Percentiles rank a stretch among this genome's conserved stretches.
Conservation (phyloP, 164 flowering plant species). For the Chimonanthus salicifolius region DNA sequence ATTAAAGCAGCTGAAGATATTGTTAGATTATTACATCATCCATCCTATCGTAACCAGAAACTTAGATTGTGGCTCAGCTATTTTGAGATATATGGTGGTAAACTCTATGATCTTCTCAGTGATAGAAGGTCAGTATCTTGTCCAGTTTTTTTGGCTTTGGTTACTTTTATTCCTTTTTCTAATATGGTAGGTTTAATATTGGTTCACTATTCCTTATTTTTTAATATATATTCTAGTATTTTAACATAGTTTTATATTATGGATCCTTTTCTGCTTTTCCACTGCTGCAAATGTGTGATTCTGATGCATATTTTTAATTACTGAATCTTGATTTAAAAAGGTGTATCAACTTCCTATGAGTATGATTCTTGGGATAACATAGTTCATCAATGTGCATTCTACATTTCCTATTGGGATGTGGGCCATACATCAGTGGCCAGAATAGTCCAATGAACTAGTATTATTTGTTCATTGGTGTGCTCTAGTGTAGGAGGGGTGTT, state of each 20-base stretch:
- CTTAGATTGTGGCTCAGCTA: slow-evolving; percentile 94
- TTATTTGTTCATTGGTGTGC: no score
- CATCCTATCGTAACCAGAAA: slow-evolving; percentile 72
- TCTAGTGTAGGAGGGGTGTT: no score
- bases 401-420: no score
- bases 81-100: slow-evolving; percentile 99
- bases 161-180: slow-evolving; percentile 1
- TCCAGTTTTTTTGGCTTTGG: not conserved
- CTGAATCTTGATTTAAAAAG: no score
- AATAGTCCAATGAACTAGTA: no score
- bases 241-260: not conserved
- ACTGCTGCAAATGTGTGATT: not conserved
- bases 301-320: no score
- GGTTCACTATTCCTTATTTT: no score
- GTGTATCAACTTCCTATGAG: no score
- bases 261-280: not conserved
- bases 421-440: no score
- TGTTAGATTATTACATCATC: slow-evolving; percentile 82
- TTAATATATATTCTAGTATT: not conserved
- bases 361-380: no score
- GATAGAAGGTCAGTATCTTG: slow-evolving; percentile 69
- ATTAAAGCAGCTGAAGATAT: slow-evolving; percentile 89
- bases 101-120: slow-evolving; percentile 92
- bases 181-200: not conserved
- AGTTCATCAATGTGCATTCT: no score